These are phyloP conservation scores for Xanthoconium stramineum DNA, from an alignment of 768 basidiomycete genomes.

Conservation along the genomic window DNA sequence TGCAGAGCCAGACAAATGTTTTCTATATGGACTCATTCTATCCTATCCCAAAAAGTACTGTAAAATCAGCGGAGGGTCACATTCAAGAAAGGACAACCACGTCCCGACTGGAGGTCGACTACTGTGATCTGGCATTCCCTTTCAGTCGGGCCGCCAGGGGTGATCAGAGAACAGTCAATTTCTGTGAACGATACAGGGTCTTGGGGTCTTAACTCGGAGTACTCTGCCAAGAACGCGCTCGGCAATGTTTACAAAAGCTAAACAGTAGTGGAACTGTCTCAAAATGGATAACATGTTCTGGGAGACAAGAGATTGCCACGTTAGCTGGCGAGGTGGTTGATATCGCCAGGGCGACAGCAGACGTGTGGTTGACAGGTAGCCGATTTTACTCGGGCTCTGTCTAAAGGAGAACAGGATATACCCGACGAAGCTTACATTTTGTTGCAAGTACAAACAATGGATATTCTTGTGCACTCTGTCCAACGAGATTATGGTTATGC, in stretches of 20 bases:
- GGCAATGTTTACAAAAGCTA: no score
- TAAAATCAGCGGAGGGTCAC: background rate
- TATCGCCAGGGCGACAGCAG: background rate
- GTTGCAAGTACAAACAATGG: background rate
- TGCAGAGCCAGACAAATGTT: background rate
- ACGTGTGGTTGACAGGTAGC: background rate
- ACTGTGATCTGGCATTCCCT: no score
- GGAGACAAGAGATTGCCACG: no score
- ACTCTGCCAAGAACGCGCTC: no score
- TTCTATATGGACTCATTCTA: background rate
- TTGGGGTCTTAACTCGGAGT: no score
- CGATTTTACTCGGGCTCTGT: background rate
- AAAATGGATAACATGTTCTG: background rate
- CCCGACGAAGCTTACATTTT: background rate
- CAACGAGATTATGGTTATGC: constrained; percentile 1
- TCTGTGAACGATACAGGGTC: background rate
- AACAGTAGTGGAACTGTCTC: no score
- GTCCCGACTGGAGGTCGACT: no score
- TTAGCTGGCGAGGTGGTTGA: background rate
- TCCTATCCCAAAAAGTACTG: background rate
- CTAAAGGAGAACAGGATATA: background rate
- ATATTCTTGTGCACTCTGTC: background rate
- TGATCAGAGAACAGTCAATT: background rate
- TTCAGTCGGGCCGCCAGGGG: no score
- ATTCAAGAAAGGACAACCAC: background rate